Evolutionary conservation across 768 basidiomycete species (phyloP).

Genomic region (Lentinus brumalis): DNA sequence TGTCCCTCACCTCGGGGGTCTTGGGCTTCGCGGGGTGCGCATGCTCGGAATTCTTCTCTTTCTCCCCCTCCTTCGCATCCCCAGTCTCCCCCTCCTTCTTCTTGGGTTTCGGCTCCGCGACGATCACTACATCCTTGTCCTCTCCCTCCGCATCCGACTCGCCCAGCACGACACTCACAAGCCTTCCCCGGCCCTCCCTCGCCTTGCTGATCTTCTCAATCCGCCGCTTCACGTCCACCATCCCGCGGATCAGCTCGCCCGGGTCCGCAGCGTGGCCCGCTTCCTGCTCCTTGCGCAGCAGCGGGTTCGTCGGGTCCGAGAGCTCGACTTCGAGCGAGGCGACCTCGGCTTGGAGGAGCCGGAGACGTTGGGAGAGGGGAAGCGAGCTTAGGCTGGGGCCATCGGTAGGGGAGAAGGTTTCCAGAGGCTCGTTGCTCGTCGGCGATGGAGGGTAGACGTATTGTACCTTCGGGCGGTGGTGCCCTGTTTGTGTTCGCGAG

Average conservation of each 20-base stretch:
- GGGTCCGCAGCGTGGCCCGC: conserved; percentile 67
- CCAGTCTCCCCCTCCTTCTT: neutral
- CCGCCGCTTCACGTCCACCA: conserved; percentile 73
- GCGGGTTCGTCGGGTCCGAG: conserved; percentile 77
- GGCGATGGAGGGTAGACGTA: conserved; percentile 75
- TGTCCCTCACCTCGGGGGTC: conserved; percentile 41
- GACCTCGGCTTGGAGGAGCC: conserved; percentile 75
- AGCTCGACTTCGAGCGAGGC: conserved; percentile 79
- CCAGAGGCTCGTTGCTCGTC: conserved; percentile 46
- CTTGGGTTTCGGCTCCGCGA: neutral
- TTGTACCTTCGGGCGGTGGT: conserved; percentile 49
- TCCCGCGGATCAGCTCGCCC: conserved; percentile 72
- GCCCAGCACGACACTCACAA: conserved; percentile 59
- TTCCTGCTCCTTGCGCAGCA: conserved; percentile 59
- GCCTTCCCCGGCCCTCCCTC: conserved; percentile 63
- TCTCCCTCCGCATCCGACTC: conserved; percentile 28
- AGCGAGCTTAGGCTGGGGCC: conserved; percentile 23
- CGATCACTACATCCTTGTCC: conserved; percentile 8
- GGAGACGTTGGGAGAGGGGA: conserved; percentile 42
- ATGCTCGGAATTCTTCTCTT: conserved; percentile 24
- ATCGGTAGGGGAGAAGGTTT: conserved; percentile 46
- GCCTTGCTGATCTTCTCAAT: conserved; percentile 67
- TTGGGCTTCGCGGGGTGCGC: conserved; percentile 18
- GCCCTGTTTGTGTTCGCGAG: conserved; percentile 34
- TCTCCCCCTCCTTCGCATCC: neutral